A percentile compares a stretch with the other conserved stretches of the same genome.
Evolutionary conservation across 768 basidiomycete species (phyloP).

Genomic region (Agaricus bisporus): DNA sequence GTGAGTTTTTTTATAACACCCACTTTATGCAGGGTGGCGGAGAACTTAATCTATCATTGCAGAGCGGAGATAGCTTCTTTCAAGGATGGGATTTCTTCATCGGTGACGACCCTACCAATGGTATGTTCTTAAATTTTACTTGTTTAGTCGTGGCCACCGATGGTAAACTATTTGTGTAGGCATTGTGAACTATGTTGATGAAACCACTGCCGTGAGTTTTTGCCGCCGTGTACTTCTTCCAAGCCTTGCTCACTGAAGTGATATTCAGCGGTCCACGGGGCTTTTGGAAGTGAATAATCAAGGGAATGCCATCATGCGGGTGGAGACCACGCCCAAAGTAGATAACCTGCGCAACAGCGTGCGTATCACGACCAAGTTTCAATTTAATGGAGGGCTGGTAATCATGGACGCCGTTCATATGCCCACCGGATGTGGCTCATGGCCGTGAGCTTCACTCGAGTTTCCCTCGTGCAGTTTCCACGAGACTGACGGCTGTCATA

Average conservation of each 20-base stretch:
- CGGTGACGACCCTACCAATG: constrained; percentile 69
- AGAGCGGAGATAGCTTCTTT: constrained; percentile 74
- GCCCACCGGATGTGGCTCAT: constrained; percentile 85
- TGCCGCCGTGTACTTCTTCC: constrained; percentile 5
- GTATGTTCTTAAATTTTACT: constrained; percentile 24
- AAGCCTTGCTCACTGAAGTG: neutral
- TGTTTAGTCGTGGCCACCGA: neutral
- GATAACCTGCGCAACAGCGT: constrained; percentile 66
- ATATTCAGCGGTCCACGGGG: constrained; percentile 42
- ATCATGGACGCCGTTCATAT: constrained; percentile 84
- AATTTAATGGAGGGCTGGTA: constrained; percentile 63
- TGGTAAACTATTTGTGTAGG: constrained; percentile 16
- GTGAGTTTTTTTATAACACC: constrained; percentile 28
- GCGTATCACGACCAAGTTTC: constrained; percentile 61
- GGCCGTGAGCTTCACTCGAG: constrained; percentile 49
- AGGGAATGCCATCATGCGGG: constrained; percentile 81
- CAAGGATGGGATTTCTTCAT: constrained; percentile 75
- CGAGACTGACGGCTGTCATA: constrained; percentile 13
- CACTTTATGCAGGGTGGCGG: neutral
- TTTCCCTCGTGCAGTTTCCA: constrained; percentile 1
- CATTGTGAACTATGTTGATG: constrained; percentile 60
- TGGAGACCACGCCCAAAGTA: constrained; percentile 78
- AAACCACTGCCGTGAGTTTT: constrained; percentile 47
- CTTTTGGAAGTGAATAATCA: constrained; percentile 60
- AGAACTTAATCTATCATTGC: neutral